Conservation (phyloP, 768 basidiomycete genomes). For the Harrya chromipes region DNA sequence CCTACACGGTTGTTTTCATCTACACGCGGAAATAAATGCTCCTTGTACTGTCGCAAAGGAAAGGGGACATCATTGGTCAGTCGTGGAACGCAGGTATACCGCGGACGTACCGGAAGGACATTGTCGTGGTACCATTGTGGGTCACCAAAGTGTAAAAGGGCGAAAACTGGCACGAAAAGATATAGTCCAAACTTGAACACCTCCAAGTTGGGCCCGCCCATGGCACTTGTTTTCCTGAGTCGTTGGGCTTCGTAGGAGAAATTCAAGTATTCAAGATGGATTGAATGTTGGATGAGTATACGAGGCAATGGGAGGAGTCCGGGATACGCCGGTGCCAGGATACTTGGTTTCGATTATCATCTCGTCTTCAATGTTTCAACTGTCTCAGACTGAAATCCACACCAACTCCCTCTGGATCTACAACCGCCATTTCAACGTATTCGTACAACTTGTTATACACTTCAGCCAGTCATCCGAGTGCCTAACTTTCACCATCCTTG, state of each 20-base stretch:
- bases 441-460: neutral
- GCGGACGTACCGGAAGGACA: conserved; percentile 64
- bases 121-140: conserved; percentile 80
- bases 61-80: neutral
- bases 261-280: conserved; percentile 16
- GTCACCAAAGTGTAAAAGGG: conserved; percentile 83
- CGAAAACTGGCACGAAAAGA: conserved; percentile 78
- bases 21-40: conserved; percentile 64
- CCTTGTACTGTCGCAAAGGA: conserved; percentile 54
- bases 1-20: conserved; percentile 53
- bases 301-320: no score
- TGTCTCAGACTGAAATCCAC: no score
- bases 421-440: no score
- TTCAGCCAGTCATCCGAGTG: neutral
- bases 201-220: conserved; percentile 82
- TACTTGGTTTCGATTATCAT: no score
- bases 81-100: neutral
- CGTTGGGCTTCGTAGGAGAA: conserved; percentile 61
- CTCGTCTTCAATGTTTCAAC: no score
- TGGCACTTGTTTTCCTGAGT: conserved; percentile 34
- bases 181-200: conserved; percentile 89
- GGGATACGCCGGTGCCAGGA: no score
- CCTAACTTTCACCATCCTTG: neutral
- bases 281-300: no score
- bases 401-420: no score